These are phyloP conservation scores for Auricularia auricula-judae DNA, from an alignment of 768 basidiomycete species.

Conservation along the genomic window DNA sequence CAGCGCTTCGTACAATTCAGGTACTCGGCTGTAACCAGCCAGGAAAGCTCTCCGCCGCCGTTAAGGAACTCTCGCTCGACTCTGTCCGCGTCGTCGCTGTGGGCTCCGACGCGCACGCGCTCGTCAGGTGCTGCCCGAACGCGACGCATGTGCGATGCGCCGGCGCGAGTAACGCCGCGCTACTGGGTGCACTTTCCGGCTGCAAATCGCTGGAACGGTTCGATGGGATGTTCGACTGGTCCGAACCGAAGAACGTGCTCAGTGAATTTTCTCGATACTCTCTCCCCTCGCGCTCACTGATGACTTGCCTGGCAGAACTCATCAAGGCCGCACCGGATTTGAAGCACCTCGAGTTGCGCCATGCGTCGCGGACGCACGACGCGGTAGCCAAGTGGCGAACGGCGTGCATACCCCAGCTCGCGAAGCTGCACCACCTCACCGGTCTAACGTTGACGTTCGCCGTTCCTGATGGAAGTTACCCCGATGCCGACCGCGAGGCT, in stretches of 20 bases:
- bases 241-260: neutral
- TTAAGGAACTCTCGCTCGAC: neutral
- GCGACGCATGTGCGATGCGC: neutral
- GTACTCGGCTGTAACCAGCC: neutral
- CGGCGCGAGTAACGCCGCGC: neutral
- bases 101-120: neutral
- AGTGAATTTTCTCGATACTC: neutral
- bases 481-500: neutral
- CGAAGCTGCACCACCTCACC: neutral
- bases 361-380: neutral
- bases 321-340: neutral
- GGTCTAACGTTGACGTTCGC: neutral
- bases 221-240: neutral
- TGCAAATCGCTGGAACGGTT: neutral
- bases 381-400: neutral
- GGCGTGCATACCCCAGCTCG: neutral
- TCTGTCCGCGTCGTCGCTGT: neutral
- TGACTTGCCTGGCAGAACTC: neutral
- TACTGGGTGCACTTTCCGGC: neutral
- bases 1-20: neutral
- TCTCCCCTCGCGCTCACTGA: neutral
- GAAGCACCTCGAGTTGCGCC: neutral
- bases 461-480: neutral
- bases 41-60: neutral
- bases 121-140: neutral